Evolutionary conservation across 1,284 basidiomycete species (phyloP), one percentile per base, ranked within the genome.

Genomic region (Agroathelia rolfsii): DNA sequence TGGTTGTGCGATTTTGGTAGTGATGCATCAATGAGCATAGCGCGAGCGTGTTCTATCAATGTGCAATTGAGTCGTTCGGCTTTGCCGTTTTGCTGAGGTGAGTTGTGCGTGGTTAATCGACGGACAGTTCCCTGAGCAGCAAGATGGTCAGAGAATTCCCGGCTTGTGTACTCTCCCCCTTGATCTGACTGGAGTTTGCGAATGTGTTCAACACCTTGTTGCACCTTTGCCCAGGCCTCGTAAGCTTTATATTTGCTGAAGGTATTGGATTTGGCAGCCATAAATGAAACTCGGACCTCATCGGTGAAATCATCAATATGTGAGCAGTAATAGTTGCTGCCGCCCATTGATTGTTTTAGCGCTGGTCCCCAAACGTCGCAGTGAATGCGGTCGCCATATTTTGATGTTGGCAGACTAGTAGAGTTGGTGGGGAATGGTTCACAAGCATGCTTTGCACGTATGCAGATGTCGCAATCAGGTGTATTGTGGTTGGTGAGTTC

Each of bases 101-200:
- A 50, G 36, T 64, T 48, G 34, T 62, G 59, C 1, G 53, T 44
- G 10, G 52, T 56, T 10, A 52, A 41, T 25, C 53, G 40, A 14
- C 41, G 46, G 14, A 35, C 24, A 2, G 53, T 62, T n/a, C 59
- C 59, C 8, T 37, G 16, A 0, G 26, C 16, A 5, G 39, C 37
- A 3, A 55, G 47, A 38, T 55, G 45, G 1, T 41, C 25, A 1
- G 19, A 36, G 30, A 62, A 56, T 14, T 44, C 43, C n/a, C 47
- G 35, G 31, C 40, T 40, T 5, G 37, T 28, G 34, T 48, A 51
- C 44, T 59, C 46, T 10, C 55, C 50, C 4, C 56, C 53, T 14
- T 49, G 33, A 38, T 62, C 51, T 1, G 40, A 39, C 3, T 48
- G 36, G 2, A 57, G 38, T 4, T 39, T 41, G 18, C 49, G 44